Percentiles rank a stretch among this genome's conserved stretches.
phyloP scores from a whole-genome alignment of 805 yeast genomes.

The Wickerhamiella australiensis region DNA sequence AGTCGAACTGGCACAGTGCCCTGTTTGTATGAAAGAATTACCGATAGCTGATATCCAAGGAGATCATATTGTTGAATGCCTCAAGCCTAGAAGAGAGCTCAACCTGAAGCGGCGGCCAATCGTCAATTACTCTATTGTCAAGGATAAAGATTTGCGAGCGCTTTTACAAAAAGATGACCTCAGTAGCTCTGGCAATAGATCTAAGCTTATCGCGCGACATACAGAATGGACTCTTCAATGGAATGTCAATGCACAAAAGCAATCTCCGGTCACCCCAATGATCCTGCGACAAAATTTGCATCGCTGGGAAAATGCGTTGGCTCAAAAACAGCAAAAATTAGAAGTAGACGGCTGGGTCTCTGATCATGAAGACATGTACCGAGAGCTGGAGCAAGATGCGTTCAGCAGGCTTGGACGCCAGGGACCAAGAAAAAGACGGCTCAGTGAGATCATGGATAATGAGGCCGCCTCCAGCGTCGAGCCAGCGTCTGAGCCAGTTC shows the following conservation, averaged over 20 bases:
- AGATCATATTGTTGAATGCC: slow-evolving; percentile 51
- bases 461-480: neutral
- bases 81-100: slow-evolving; percentile 27
- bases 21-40: slow-evolving; percentile 49
- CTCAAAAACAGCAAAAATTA: neutral
- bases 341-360: slow-evolving; percentile 20
- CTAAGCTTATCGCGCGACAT: slow-evolving; percentile 55
- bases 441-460: neutral
- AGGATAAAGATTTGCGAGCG: slow-evolving; percentile 48
- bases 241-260: slow-evolving; percentile 72
- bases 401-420: neutral
- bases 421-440: slow-evolving; percentile 2
- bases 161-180: slow-evolving; percentile 44
- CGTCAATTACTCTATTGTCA: slow-evolving; percentile 48
- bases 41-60: slow-evolving; percentile 44
- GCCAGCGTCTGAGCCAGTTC: neutral
- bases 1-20: slow-evolving; percentile 42
- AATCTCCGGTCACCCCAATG: slow-evolving; percentile 46
- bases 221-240: slow-evolving; percentile 64
- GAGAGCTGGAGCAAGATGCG: slow-evolving; percentile 18
- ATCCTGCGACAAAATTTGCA: slow-evolving; percentile 44
- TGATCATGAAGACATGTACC: slow-evolving; percentile 20
- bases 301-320: slow-evolving; percentile 23
- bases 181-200: slow-evolving; percentile 50
- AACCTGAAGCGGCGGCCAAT: slow-evolving; percentile 27